phyloP scores from a whole-genome alignment of 129 eudicot genomes.

The Daucus carota region DNA sequence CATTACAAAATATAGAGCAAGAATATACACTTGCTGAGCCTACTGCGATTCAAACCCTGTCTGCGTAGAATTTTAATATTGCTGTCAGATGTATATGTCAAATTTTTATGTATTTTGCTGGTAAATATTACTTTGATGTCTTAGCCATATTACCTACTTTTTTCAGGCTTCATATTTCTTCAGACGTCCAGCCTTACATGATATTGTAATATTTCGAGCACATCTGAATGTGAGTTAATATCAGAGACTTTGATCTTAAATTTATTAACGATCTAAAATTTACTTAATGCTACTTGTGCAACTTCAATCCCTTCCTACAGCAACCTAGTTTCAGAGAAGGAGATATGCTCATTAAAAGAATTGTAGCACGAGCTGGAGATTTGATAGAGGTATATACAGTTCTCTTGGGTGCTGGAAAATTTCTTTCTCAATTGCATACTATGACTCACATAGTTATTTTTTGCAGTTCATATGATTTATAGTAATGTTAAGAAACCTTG shows the following conservation, averaged over 20 bases:
- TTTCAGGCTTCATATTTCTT: constrained; percentile 17
- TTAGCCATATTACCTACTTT: neutral
- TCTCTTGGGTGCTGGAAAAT: neutral
- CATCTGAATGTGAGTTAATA: constrained; percentile 8
- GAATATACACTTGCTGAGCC: neutral
- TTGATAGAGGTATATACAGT: constrained; percentile 12
- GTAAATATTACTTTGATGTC: neutral
- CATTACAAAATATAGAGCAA: neutral
- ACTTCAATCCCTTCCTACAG: constrained; percentile 4
- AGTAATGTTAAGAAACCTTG: neutral
- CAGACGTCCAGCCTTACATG: constrained; percentile 6
- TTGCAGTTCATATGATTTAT: neutral
- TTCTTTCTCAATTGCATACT: neutral
- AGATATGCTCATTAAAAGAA: constrained; percentile 16
- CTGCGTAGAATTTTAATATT: neutral
- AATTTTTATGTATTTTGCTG: neutral
- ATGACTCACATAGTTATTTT: neutral
- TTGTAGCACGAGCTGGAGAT: constrained; percentile 18
- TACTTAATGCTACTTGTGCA: neutral
- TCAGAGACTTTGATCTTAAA: too few species aligned
- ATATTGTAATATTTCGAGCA: constrained; percentile 16
- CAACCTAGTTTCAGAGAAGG: constrained; percentile 16
- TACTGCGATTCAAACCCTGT: neutral
- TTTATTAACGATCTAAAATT: neutral
- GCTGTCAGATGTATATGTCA: neutral